Conservation (phyloP, 1,139 yeast genomes). For the Hyphopichia fennica region DNA sequence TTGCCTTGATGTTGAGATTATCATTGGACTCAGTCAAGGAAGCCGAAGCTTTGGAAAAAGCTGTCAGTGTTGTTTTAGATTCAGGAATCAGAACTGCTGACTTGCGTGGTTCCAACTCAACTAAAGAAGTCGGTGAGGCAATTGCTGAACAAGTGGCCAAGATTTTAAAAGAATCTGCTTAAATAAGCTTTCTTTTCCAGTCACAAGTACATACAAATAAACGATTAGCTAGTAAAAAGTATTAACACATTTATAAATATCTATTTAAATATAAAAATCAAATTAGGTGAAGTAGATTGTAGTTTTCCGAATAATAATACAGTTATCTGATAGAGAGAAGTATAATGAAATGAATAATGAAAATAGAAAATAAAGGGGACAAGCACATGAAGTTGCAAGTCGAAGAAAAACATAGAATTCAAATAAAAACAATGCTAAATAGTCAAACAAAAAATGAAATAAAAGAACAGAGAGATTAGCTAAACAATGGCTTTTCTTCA, state of each 20-base stretch:
- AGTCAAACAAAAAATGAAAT: background rate
- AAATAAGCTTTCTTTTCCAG: too few species aligned
- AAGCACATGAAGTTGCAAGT: too few species aligned
- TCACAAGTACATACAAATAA: too few species aligned
- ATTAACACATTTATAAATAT: background rate
- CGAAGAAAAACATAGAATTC: background rate
- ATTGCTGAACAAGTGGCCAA: slow-evolving; percentile 69
- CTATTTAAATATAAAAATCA: background rate
- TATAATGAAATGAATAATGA: background rate
- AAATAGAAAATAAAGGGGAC: too few species aligned
- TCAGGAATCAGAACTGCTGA: slow-evolving; percentile 88
- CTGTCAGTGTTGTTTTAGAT: slow-evolving; percentile 82
- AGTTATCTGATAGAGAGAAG: background rate
- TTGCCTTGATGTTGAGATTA: slow-evolving; percentile 94
- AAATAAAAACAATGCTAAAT: background rate
- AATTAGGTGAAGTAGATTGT: background rate
- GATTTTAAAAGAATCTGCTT: slow-evolving; percentile 36
- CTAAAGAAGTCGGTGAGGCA: slow-evolving; percentile 93
- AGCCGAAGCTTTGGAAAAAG: slow-evolving; percentile 86
- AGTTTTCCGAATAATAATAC: background rate
- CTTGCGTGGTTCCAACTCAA: slow-evolving; percentile 75
- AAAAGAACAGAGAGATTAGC: background rate
- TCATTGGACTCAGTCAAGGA: slow-evolving; percentile 79
- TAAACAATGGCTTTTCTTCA: background rate
- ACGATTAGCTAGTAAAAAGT: background rate